Conservation (phyloP, 2,329 filamentous ascomycete species). For the Myrmaecium sp. region DNA sequence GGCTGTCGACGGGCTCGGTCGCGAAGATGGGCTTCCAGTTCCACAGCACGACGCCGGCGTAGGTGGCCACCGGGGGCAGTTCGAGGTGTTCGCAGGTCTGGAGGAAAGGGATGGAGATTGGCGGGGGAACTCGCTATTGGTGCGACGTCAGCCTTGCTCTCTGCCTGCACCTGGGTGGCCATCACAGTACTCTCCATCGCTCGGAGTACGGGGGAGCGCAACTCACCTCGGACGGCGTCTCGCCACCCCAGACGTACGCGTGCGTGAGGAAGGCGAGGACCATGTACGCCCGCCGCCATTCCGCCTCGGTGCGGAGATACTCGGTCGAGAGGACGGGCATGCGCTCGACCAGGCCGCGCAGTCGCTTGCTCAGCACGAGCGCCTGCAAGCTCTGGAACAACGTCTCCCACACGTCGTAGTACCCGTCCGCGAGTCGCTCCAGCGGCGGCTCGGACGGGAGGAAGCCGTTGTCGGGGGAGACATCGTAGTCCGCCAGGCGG, state of each 20-base stretch:
- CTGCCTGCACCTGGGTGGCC: too few relatives aligned
- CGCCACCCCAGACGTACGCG: constrained; percentile 78
- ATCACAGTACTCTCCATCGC: too few relatives aligned
- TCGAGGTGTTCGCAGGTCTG: constrained; percentile 63
- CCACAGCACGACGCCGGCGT: constrained; percentile 83
- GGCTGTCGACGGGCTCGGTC: constrained; percentile 61
- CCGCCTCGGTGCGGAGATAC: constrained; percentile 63
- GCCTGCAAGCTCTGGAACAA: constrained; percentile 73
- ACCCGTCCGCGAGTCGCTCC: constrained; percentile 65
- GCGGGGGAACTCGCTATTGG: constrained; percentile 53
- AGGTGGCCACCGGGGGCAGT: constrained; percentile 83
- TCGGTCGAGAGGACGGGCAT: constrained; percentile 72
- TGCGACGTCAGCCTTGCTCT: too few relatives aligned
- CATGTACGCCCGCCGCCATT: constrained; percentile 81
- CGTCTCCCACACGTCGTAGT: constrained; percentile 91
- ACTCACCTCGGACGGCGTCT: constrained; percentile 51
- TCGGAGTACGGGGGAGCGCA: not conserved
- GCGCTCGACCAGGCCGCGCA: constrained; percentile 62
- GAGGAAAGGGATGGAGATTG: constrained; percentile 70
- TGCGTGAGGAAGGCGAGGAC: constrained; percentile 67
- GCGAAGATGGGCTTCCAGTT: constrained; percentile 89
- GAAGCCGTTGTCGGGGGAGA: constrained; percentile 54
- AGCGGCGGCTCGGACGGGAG: constrained; percentile 68
- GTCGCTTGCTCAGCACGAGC: constrained; percentile 66
- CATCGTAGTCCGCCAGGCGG: constrained; percentile 4